phyloP scores from a whole-genome alignment of 1,284 basidiomycete species.

The Gastroboletus turbinatus region DNA sequence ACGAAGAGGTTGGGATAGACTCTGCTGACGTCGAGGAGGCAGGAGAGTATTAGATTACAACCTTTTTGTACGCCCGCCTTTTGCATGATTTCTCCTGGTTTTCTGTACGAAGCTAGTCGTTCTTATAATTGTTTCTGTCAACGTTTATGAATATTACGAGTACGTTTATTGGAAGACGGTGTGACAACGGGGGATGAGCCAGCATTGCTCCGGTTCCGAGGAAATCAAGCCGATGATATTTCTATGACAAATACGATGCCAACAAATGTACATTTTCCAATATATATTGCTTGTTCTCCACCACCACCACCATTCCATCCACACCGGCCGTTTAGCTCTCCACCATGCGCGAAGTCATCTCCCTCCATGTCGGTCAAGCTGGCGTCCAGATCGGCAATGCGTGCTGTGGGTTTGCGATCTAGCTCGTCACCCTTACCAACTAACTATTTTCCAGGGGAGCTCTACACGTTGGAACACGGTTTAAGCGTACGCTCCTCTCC shows the following conservation, averaged over 20 bases:
- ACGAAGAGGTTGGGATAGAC: constrained; percentile 93
- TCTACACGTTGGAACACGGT: constrained; percentile 97
- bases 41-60: constrained; percentile 62
- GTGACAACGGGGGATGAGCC: background rate
- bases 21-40: constrained; percentile 81
- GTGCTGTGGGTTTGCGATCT: constrained; percentile 64
- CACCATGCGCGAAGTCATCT: constrained; percentile 86
- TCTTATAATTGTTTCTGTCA: constrained; percentile 29
- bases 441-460: constrained; percentile 48
- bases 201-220: background rate
- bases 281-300: constrained; percentile 7
- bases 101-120: constrained; percentile 26
- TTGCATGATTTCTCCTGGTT: constrained; percentile 18
- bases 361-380: constrained; percentile 90
- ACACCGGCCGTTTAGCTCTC: constrained; percentile 3
- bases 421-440: background rate
- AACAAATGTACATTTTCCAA: constrained; percentile 13
- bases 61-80: constrained; percentile 10
- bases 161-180: constrained; percentile 6
- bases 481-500: constrained; percentile 65
- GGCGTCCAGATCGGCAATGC: constrained; percentile 96
- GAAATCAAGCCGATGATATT: constrained; percentile 15
- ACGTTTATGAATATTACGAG: constrained; percentile 34
- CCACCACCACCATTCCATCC: constrained; percentile 7
- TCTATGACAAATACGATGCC: constrained; percentile 23